These are phyloP conservation scores for Gastrolobium bilobum DNA, from an alignment of 306 rosid species.

Conservation along the genomic window DNA sequence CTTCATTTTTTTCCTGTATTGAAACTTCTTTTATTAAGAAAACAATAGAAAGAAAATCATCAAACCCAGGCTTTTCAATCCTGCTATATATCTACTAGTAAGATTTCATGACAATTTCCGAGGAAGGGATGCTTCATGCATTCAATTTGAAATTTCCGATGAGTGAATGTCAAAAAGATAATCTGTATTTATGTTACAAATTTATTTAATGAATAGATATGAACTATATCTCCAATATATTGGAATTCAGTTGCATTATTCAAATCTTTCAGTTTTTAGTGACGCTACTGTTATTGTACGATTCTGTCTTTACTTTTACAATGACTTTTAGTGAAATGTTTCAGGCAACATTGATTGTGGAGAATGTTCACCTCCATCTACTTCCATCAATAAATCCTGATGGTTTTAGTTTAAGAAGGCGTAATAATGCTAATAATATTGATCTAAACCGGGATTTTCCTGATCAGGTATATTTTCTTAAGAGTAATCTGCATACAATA, in stretches of 20 bases:
- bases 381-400: slow-evolving; percentile 99
- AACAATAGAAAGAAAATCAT: not conserved
- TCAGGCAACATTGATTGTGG: slow-evolving; percentile 83
- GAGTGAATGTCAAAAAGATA: slow-evolving; percentile 27
- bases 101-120: slow-evolving; percentile 22
- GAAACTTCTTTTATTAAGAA: slow-evolving; percentile 22
- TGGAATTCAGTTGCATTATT: slow-evolving; percentile 23
- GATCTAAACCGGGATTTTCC: slow-evolving; percentile 97
- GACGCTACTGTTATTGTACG: slow-evolving; percentile 16
- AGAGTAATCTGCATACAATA: slow-evolving; percentile 20
- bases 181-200: slow-evolving; percentile 21
- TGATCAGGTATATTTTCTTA: slow-evolving; percentile 73
- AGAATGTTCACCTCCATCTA: slow-evolving; percentile 91
- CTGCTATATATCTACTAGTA: not conserved
- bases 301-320: slow-evolving; percentile 36
- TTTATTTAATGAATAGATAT: slow-evolving; percentile 30
- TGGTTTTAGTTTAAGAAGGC: slow-evolving; percentile 80
- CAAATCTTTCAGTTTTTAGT: slow-evolving; percentile 34
- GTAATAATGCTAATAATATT: slow-evolving; percentile 85
- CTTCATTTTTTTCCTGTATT: not conserved
- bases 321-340: slow-evolving; percentile 43
- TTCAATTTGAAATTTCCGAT: slow-evolving; percentile 35
- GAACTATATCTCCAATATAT: slow-evolving; percentile 25
- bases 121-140: slow-evolving; percentile 16
- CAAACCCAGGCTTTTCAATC: slow-evolving; percentile 23